Conservation (phyloP, 2,329 filamentous ascomycete species). For the Aspergillus oerlinghausenensis region DNA sequence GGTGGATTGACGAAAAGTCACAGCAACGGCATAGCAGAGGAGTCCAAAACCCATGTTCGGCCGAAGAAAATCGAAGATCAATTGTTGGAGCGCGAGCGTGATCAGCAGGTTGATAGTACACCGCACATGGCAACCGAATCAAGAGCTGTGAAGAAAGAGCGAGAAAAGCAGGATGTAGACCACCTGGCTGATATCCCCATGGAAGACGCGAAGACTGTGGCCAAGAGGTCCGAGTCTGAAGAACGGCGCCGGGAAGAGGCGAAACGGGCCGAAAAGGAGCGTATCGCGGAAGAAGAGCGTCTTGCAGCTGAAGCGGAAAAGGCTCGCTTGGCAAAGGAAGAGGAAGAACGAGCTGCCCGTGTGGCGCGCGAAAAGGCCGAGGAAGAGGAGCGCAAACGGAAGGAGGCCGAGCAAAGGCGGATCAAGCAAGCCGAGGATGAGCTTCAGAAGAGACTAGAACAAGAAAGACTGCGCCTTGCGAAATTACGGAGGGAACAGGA, state of each 20-base stretch:
- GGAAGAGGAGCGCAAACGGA: constrained; percentile 40
- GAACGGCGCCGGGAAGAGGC: constrained; percentile 21
- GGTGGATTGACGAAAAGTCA: constrained; percentile 25
- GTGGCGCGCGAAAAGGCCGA: constrained; percentile 39
- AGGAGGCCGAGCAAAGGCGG: constrained; percentile 40
- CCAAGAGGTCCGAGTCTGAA: constrained; percentile 22
- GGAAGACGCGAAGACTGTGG: constrained; percentile 21
- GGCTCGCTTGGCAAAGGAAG: constrained; percentile 30
- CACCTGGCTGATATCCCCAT: constrained; percentile 27
- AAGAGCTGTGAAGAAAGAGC: constrained; percentile 29
- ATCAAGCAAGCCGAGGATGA: constrained; percentile 45
- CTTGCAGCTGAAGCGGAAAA: constrained; percentile 27
- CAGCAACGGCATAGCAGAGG: constrained; percentile 13
- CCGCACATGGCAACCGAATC: constrained; percentile 15
- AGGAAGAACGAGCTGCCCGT: constrained; percentile 31
- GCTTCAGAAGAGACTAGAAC: constrained; percentile 39
- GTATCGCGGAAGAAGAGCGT: constrained; percentile 27
- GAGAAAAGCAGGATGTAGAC: constrained; percentile 22
- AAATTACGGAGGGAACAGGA: constrained; percentile 42
- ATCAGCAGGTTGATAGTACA: constrained; percentile 11
- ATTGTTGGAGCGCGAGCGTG: constrained; percentile 15
- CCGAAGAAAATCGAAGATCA: constrained; percentile 13
- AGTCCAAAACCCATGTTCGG: constrained; percentile 13
- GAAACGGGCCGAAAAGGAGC: constrained; percentile 29
- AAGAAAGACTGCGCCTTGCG: constrained; percentile 39